These are phyloP conservation scores for Aristolochia contorta DNA, from an alignment of 164 flowering plant species.

Conservation along the genomic window DNA sequence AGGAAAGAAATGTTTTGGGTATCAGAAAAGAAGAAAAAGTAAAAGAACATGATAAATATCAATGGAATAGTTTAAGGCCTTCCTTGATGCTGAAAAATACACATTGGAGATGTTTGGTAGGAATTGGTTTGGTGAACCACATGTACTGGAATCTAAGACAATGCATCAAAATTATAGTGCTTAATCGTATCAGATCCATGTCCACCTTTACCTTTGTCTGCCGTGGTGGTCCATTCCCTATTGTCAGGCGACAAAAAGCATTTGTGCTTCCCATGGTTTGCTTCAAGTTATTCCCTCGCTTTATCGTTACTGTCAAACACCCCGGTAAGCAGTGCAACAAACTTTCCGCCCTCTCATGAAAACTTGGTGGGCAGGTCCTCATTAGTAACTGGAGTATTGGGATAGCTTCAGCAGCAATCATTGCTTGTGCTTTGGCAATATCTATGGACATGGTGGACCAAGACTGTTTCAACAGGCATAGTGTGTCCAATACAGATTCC, in stretches of 20 bases:
- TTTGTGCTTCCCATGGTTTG: conserved; percentile 75
- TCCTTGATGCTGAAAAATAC: too few species aligned
- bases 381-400: conserved; percentile 72
- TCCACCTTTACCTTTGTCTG: conserved; percentile 60
- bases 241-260: conserved; percentile 67
- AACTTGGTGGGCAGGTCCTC: conserved; percentile 82
- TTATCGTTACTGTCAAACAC: conserved; percentile 71
- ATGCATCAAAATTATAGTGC: too few species aligned
- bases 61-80: too few species aligned
- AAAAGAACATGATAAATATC: too few species aligned
- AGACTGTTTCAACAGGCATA: conserved; percentile 67
- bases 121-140: too few species aligned
- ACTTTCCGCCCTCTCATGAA: conserved; percentile 77
- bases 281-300: conserved; percentile 74
- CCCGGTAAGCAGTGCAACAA: conserved; percentile 79
- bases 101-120: too few species aligned
- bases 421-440: conserved; percentile 64
- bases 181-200: too few species aligned
- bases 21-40: too few species aligned
- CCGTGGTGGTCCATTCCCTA: conserved; percentile 78
- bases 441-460: conserved; percentile 83
- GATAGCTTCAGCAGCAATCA: conserved; percentile 82
- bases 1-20: too few species aligned
- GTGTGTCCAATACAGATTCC: conserved; percentile 58
- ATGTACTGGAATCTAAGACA: too few species aligned